phyloP scores from a whole-genome alignment of 352 stramenopile genomes.

The Globisporangium heterothallicum region DNA sequence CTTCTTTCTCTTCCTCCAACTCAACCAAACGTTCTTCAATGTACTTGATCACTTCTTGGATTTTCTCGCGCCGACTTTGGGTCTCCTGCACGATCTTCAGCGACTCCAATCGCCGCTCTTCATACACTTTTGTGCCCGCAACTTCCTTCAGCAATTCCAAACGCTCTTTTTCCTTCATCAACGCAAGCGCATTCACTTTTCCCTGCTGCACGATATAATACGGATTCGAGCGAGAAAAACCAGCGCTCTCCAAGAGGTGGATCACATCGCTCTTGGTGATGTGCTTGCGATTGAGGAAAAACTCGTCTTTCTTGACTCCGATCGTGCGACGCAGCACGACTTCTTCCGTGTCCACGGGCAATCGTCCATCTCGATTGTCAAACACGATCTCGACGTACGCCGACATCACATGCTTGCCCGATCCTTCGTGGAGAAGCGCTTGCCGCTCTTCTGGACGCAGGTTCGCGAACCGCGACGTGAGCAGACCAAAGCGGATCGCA shows the following conservation, averaged over 20 bases:
- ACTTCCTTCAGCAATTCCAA: slow-evolving; percentile 98
- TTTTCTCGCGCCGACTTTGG: slow-evolving; percentile 92
- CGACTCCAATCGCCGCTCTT: slow-evolving; percentile 96
- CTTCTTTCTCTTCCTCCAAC: slow-evolving; percentile 98
- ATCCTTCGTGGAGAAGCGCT: slow-evolving; percentile 94
- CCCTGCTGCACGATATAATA: slow-evolving; percentile 99
- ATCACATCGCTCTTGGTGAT: slow-evolving; percentile 98
- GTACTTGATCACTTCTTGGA: slow-evolving; percentile 93
- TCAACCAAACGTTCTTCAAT: slow-evolving; percentile 93
- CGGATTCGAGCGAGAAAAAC: slow-evolving; percentile 99
- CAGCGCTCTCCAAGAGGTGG: slow-evolving; percentile 96
- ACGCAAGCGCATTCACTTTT: slow-evolving; percentile 97
- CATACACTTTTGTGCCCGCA: slow-evolving; percentile 98
- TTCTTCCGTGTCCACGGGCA: slow-evolving; percentile 89
- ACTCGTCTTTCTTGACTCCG: slow-evolving; percentile 99
- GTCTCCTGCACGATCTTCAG: slow-evolving; percentile 97
- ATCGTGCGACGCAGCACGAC: slow-evolving; percentile 98
- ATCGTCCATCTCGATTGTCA: slow-evolving; percentile 97
- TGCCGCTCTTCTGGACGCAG: slow-evolving; percentile 90
- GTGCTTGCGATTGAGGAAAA: slow-evolving; percentile 99
- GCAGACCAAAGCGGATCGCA: slow-evolving; percentile 98
- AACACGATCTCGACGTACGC: slow-evolving; percentile 99
- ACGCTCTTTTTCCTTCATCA: slow-evolving; percentile 97
- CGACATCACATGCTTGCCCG: slow-evolving; percentile 92
- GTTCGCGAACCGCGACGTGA: slow-evolving; percentile 90